Evolutionary conservation across 2,329 filamentous ascomycete species (phyloP), one percentile per base, ranked within the genome.

Genomic region (Chaetomium sp.): DNA sequence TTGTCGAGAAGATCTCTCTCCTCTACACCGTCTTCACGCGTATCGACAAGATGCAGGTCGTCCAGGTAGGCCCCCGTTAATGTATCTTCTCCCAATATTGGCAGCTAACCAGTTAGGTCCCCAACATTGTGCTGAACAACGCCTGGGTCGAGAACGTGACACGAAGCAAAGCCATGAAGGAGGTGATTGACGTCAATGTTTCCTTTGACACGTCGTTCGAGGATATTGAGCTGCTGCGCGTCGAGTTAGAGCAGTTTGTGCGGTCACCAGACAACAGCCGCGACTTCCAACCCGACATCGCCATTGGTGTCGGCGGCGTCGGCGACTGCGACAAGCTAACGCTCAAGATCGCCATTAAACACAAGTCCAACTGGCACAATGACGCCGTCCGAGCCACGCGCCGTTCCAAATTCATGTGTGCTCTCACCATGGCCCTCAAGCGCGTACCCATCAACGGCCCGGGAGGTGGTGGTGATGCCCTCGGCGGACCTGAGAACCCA

Each of bases 341-440:
- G 71, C 85, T 99, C 62, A 87, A 88, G 72, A 83, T 97, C 47
- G 89, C 91, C 72, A 93, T 97, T 74, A 88, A 90, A 73, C 93
- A 98, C 83, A 98, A 98, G 80, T 92, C 89, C 64, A 95, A 94
- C 79, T 94, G 91, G 91, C 87, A 92, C 70, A 93, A 97, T 77
- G 94, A 97, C 70, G 83, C 86, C 1, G 84, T 97, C 49, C 90
- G 93, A 49, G 89, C 89, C 21, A 85, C 90, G 7, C 88, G 93
- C 60, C 88, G 94, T 66, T 96, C 91, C 75, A 98, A 97, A 78
- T 98, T 99, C 80, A 96, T 98, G 88, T 97, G 93, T 74, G 95
- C 95, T 0, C 82, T 99, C 65, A 89, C 95, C 4, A 78, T 93
- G 9, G 93, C 94, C 3, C 80, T 97, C 65, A 91, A 92, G 78